These are phyloP conservation scores for Aspergillus puulaauensis DNA, from an alignment of 2,329 filamentous ascomycete species.

Conservation along the genomic window DNA sequence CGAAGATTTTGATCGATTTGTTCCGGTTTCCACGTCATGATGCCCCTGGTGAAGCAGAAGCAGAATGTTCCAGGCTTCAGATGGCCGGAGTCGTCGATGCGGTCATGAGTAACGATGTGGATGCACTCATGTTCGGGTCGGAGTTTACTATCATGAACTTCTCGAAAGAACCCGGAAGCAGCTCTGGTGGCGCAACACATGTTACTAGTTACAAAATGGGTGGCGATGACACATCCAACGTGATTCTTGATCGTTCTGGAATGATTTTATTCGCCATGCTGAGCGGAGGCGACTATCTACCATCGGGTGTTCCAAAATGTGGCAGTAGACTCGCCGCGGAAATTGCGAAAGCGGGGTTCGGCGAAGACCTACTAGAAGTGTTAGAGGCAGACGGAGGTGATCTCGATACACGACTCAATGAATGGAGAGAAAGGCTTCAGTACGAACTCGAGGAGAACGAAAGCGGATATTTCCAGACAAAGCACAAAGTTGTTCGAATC, in stretches of 20 bases:
- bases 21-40: constrained; percentile 84
- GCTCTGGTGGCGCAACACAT: constrained; percentile 69
- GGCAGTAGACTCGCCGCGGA: constrained; percentile 87
- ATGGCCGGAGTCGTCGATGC: constrained; percentile 81
- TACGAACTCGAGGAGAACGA: constrained; percentile 83
- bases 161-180: constrained; percentile 69
- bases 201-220: constrained; percentile 73
- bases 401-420: constrained; percentile 44
- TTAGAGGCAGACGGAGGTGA: constrained; percentile 55
- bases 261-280: constrained; percentile 94
- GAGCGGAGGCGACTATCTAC: constrained; percentile 92
- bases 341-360: constrained; percentile 85
- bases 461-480: constrained; percentile 73
- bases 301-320: constrained; percentile 82
- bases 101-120: constrained; percentile 93
- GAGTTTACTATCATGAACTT: constrained; percentile 76
- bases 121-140: constrained; percentile 96
- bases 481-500: constrained; percentile 71
- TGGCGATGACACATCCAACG: constrained; percentile 24
- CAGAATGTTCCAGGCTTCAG: constrained; percentile 88
- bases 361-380: constrained; percentile 62
- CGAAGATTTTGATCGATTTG: constrained; percentile 77
- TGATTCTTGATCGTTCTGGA: constrained; percentile 70
- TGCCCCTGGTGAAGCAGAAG: constrained; percentile 92
- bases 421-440: constrained; percentile 71